These are phyloP conservation scores for Kodamaea sp. DNA, from an alignment of 1,139 yeast species.

Conservation along the genomic window DNA sequence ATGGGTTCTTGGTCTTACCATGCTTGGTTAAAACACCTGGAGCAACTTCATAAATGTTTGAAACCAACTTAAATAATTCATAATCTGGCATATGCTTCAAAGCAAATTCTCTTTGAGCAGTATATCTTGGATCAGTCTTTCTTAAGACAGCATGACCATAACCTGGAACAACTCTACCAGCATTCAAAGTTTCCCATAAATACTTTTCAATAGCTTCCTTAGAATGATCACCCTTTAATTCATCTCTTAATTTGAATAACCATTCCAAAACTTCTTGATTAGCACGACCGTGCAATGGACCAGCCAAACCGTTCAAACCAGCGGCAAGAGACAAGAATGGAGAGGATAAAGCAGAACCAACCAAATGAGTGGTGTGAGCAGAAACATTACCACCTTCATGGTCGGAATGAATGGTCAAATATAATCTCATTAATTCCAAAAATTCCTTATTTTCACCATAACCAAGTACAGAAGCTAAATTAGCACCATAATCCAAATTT, in stretches of 20 bases:
- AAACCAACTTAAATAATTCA: conserved; percentile 85
- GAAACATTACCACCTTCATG: conserved; percentile 99
- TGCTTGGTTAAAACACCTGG: conserved; percentile 93
- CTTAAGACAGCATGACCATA: conserved; percentile 96
- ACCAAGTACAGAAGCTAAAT: conserved; percentile 82
- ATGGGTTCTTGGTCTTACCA: conserved; percentile 98
- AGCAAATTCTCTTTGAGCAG: conserved; percentile 96
- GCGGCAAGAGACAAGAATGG: conserved; percentile 93
- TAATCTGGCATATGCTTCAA: conserved; percentile 96
- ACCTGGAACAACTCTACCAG: conserved; percentile 97
- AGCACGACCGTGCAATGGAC: conserved; percentile 97
- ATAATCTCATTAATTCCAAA: conserved; percentile 86
- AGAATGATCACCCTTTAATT: conserved; percentile 68
- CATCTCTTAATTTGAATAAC: conserved; percentile 77
- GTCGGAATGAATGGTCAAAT: conserved; percentile 92
- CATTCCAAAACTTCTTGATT: conserved; percentile 97
- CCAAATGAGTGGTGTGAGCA: conserved; percentile 96
- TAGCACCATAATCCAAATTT: conserved; percentile 85
- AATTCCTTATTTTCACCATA: conserved; percentile 77
- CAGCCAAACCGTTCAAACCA: conserved; percentile 95
- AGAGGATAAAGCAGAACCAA: conserved; percentile 91
- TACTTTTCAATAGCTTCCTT: conserved; percentile 77
- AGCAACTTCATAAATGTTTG: conserved; percentile 89
- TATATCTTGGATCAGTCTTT: conserved; percentile 96
- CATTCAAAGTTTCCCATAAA: conserved; percentile 86